Base-by-base conservation (phyloP, 257 asterid genomes). In the Ehretia macrophylla region DNA sequence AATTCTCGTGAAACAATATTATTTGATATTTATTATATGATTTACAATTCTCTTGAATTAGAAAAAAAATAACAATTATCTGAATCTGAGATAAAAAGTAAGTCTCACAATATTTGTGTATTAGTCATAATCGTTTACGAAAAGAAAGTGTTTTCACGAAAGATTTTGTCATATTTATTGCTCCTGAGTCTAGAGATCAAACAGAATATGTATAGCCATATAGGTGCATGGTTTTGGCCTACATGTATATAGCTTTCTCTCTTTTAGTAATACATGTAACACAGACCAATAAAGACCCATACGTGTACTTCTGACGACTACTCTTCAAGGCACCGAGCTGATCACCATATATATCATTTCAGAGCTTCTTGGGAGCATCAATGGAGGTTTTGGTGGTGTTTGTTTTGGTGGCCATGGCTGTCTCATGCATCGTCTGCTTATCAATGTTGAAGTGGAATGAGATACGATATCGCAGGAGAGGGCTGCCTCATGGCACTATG, bases 401-500 rank as follows among this genome's bases (percentile, higher is more conserved):
- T 4, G 27, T 10, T 10, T 59, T 45, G 35, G 47, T 64, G 40
- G 35, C 16, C 42, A 56, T 64, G 13, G 62, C 46, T 10, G 35
- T 55, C 13, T 18, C 47, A 12, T 56, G 53, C 47, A 27, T 51
- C 42, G n/a, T n/a, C n/a, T 63, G 5, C 51, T 17, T 45, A 6
- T 12, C 37, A 48, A 46, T 82, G 42, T 78, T 74, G 40, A 87
- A 77, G 72, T 85, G 96, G 93, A 83, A 79, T 67, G 68, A 66
- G 17, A 56, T 79, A n/a, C 59, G 61, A 19, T 68, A 77, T 48
- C 42, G 19, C 13, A 71, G 52, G 56, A 81, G 78, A 73, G 83
- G 87, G 55, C 49, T 90, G 72, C 96, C 96, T 23, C 93, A 81
- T 8, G 97, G 97, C 13, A 71, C 90, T 11, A 73, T 90, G 94